Evolutionary conservation across 129 eudicot genomes (phyloP), one percentile per base, ranked within the genome.

Genomic region (Saussurea involucrata): DNA sequence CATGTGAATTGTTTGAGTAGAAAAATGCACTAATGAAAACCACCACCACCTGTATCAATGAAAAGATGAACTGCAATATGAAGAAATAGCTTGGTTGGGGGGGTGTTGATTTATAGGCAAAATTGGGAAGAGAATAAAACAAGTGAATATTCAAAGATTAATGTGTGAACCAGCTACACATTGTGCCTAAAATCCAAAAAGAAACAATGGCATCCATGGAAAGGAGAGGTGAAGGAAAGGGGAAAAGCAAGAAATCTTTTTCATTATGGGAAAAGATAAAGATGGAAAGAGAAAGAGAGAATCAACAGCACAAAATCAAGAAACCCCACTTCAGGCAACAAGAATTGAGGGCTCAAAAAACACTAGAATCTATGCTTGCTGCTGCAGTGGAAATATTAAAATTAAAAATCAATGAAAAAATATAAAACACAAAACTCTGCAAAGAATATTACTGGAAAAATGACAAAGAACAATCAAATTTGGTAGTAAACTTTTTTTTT

Each of bases 91-190:
- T 63, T 64, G 46, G 71, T 24, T 58, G 75, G 31, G 85, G 75
- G 28, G 29, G 69, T 27, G 22, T 68, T 24, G 82, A 93, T 93
- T 85, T 93, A 93, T 93, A 93, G 72, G 65, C 69, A 86, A 69
- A 81, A 22, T 65, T 66, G 28, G 55, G 63, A 84, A 69, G 10
- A 77, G 89, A 85, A 86, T 74, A 83, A 80, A 71, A 83, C 76
- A 75, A 66, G 87, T 90, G 89, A 90, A 88, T 88, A 88, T 88
- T 83, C 92, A 85, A 74, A 77, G 79, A 72, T 75, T 80, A 85
- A 65, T 76, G 83, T 92, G 98, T 85, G 83, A 87, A 84, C 81
- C 93, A 94, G 98, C 95, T 88, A 88, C 96, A 83, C 85, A 77
- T 66, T 84, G 80, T 71, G 81, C 81, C 71, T 44, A 75, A 71